These are phyloP conservation scores for Solanum piurae DNA, from an alignment of 257 asterid species.

Conservation along the genomic window DNA sequence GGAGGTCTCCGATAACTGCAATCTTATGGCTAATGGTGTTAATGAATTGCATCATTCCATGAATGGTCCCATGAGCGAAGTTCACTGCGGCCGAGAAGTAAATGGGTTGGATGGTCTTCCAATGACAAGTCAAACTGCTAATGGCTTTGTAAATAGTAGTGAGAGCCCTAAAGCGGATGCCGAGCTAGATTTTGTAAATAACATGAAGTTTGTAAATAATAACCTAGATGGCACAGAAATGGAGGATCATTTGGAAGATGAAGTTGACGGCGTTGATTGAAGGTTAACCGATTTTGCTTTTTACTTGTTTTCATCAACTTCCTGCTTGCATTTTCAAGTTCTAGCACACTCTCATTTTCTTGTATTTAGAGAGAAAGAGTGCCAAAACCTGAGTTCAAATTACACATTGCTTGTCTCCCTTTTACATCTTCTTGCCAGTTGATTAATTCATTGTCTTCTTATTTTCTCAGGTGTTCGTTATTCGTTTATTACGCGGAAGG, in stretches of 20 bases:
- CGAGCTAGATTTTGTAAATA: slow-evolving; percentile 50
- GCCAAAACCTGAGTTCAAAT: background rate
- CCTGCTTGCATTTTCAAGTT: background rate
- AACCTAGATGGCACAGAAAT: slow-evolving; percentile 28
- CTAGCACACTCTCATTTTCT: background rate
- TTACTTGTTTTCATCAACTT: background rate
- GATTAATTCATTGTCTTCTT: background rate
- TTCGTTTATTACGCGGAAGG: slow-evolving; percentile 25
- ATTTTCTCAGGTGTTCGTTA: slow-evolving; percentile 30
- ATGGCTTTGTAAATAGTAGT: slow-evolving; percentile 45
- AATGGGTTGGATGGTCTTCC: slow-evolving; percentile 25
- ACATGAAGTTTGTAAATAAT: slow-evolving; percentile 48
- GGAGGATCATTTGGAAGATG: slow-evolving; percentile 29
- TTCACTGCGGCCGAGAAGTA: slow-evolving; percentile 19
- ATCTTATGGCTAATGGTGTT: slow-evolving; percentile 11
- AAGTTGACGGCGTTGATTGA: slow-evolving; percentile 32
- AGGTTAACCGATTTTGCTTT: slow-evolving; percentile 29
- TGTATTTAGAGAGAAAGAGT: background rate
- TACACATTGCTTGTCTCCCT: background rate
- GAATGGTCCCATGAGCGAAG: slow-evolving; percentile 20
- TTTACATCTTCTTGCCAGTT: background rate
- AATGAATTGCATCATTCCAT: slow-evolving; percentile 29
- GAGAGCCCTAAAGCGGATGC: slow-evolving; percentile 27
- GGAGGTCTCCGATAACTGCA: slow-evolving; percentile 22
- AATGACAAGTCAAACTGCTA: slow-evolving; percentile 23